Percentiles rank a stretch among this genome's conserved stretches.
These are phyloP conservation scores for Neopestalotiopsis rosae DNA, from an alignment of 2,329 filamentous ascomycete genomes.

Conservation along the genomic window DNA sequence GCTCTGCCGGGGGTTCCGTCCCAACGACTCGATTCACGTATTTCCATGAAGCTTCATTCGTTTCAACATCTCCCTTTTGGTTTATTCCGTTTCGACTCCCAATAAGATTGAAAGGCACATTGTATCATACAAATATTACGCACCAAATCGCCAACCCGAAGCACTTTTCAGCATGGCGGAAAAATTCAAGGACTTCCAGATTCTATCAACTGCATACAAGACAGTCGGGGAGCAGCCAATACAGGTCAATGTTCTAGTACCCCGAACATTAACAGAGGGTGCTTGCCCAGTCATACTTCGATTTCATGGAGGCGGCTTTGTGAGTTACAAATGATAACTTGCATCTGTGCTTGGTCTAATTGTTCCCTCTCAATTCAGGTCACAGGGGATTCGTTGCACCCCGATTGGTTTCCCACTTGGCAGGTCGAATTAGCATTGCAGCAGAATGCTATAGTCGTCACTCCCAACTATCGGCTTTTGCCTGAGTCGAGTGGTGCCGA, in stretches of 20 bases:
- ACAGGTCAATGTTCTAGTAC: not conserved
- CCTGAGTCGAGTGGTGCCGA: constrained; percentile 1
- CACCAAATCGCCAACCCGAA: too few relatives aligned
- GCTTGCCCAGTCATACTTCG: not conserved
- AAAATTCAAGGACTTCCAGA: not conserved
- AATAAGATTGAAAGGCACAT: too few relatives aligned
- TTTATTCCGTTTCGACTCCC: too few relatives aligned
- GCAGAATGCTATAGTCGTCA: not conserved
- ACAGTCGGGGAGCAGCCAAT: not conserved
- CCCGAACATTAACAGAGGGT: not conserved
- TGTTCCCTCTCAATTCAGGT: not conserved
- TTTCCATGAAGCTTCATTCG: too few relatives aligned
- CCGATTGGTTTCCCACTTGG: not conserved
- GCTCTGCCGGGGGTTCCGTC: too few relatives aligned
- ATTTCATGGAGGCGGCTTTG: not conserved
- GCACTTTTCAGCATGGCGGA: not conserved
- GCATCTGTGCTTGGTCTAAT: not conserved
- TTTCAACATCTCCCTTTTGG: too few relatives aligned
- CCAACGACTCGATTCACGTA: too few relatives aligned
- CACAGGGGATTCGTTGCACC: not conserved
- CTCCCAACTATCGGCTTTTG: constrained; percentile 9
- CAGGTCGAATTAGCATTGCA: not conserved
- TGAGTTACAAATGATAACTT: not conserved
- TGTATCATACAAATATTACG: too few relatives aligned
- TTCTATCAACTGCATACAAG: not conserved